These are phyloP conservation scores for Diutina scorzettiae DNA, from an alignment of 1,139 yeast species.

Conservation along the genomic window DNA sequence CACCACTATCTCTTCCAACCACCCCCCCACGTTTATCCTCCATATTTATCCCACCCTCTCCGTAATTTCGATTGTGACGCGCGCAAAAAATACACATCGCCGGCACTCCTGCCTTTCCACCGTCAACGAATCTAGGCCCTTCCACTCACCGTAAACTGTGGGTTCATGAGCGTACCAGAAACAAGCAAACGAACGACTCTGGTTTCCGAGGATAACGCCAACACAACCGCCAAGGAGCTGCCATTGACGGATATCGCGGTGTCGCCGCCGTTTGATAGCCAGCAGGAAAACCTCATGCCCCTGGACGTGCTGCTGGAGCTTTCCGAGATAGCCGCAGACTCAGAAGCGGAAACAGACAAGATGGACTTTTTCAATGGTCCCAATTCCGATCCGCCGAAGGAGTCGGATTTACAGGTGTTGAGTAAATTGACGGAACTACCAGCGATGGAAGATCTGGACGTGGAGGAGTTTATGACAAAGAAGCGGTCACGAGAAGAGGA, in stretches of 20 bases:
- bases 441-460: conserved; percentile 26
- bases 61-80: too few relatives aligned
- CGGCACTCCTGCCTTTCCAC: too few relatives aligned
- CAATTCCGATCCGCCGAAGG: conserved; percentile 13
- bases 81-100: too few relatives aligned
- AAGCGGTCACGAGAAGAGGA: background rate
- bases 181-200: background rate
- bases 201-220: conserved; percentile 5
- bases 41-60: too few relatives aligned
- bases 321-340: conserved; percentile 51
- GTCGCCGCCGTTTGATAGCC: conserved; percentile 23
- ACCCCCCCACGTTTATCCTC: too few relatives aligned
- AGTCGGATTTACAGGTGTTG: conserved; percentile 28
- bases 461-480: background rate
- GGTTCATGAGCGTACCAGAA: too few relatives aligned
- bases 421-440: conserved; percentile 31
- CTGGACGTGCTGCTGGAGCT: conserved; percentile 19
- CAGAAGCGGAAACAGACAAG: conserved; percentile 74
- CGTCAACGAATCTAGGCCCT: too few relatives aligned
- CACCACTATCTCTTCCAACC: too few relatives aligned
- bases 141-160: too few relatives aligned
- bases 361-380: conserved; percentile 37
- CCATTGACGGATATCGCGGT: conserved; percentile 31
- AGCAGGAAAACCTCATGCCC: background rate
- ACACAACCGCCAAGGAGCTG: conserved; percentile 15